Evolutionary conservation across 2,329 filamentous ascomycete species (phyloP).

Genomic region (Cyanodermella asteris): DNA sequence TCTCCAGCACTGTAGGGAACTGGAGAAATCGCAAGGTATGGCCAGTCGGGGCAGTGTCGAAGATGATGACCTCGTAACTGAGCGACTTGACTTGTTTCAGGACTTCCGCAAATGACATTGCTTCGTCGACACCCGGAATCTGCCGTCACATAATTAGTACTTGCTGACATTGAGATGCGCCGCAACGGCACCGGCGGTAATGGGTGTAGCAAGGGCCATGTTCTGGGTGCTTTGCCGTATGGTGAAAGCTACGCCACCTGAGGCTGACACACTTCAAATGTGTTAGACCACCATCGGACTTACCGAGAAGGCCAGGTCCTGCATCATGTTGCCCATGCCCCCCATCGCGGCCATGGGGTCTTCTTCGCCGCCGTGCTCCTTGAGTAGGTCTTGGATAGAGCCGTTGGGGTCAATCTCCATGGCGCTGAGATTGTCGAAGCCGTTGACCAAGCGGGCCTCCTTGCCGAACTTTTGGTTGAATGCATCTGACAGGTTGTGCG

Average conservation of each 20-base stretch:
- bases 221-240: too few species aligned
- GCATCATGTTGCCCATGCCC: conserved; percentile 86
- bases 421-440: conserved; percentile 80
- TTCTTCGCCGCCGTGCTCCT: conserved; percentile 47
- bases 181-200: background rate
- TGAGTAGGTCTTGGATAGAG: conserved; percentile 84
- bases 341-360: conserved; percentile 47
- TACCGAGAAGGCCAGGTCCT: conserved; percentile 89
- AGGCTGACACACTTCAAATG: background rate
- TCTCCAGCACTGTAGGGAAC: conserved; percentile 94
- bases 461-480: conserved; percentile 99
- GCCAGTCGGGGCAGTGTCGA: conserved; percentile 93
- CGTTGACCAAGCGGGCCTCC: conserved; percentile 78
- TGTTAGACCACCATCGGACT: conserved; percentile 14
- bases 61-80: conserved; percentile 96
- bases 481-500: conserved; percentile 92
- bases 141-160: too few species aligned
- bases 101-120: conserved; percentile 98
- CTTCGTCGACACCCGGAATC: conserved; percentile 97
- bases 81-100: conserved; percentile 98
- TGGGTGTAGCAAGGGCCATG: too few species aligned
- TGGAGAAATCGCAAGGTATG: conserved; percentile 97
- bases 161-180: background rate
- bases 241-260: background rate
- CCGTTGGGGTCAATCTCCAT: conserved; percentile 99